These are phyloP conservation scores for Aspergillus conjunctus DNA, from an alignment of 495 filamentous ascomycete species.

Conservation along the genomic window DNA sequence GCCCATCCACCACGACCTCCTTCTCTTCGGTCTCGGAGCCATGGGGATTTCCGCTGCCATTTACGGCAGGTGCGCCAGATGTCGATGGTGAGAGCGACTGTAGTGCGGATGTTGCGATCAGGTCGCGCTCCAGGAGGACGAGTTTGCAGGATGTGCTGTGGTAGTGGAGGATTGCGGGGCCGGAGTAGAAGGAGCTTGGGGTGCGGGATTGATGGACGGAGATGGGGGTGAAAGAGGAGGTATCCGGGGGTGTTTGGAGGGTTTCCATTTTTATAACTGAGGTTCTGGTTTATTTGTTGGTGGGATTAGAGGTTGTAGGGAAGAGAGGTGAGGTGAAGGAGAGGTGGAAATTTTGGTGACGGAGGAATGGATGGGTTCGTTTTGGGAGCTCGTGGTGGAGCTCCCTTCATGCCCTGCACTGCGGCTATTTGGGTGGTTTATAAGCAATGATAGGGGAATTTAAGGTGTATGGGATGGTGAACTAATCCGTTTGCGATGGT, in stretches of 20 bases:
- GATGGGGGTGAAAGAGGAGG: slow-evolving; percentile 68
- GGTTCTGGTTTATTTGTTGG: slow-evolving; percentile 6
- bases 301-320: slow-evolving; percentile 6
- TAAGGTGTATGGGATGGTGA: no score
- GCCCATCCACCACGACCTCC: slow-evolving; percentile 46
- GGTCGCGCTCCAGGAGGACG: slow-evolving; percentile 46
- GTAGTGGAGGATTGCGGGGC: slow-evolving; percentile 78
- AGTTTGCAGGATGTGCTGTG: slow-evolving; percentile 65
- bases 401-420: no score
- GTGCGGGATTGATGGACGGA: slow-evolving; percentile 81
- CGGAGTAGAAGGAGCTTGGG: slow-evolving; percentile 77
- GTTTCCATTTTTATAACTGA: slow-evolving; percentile 50
- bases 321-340: neutral
- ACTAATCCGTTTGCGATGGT: no score
- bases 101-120: slow-evolving; percentile 35
- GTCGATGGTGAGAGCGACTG: slow-evolving; percentile 26
- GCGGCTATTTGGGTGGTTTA: no score
- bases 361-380: slow-evolving; percentile 10
- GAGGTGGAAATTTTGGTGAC: slow-evolving; percentile 9
- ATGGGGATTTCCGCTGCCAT: slow-evolving; percentile 17
- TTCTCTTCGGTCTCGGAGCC: slow-evolving; percentile 34
- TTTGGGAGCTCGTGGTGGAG: slow-evolving; percentile 12
- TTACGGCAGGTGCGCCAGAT: slow-evolving; percentile 19
- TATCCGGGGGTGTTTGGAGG: slow-evolving; percentile 50
- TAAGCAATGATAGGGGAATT: no score